Base-by-base conservation (phyloP, 108 stramenopile species). In the Cyclotella cryptica region DNA sequence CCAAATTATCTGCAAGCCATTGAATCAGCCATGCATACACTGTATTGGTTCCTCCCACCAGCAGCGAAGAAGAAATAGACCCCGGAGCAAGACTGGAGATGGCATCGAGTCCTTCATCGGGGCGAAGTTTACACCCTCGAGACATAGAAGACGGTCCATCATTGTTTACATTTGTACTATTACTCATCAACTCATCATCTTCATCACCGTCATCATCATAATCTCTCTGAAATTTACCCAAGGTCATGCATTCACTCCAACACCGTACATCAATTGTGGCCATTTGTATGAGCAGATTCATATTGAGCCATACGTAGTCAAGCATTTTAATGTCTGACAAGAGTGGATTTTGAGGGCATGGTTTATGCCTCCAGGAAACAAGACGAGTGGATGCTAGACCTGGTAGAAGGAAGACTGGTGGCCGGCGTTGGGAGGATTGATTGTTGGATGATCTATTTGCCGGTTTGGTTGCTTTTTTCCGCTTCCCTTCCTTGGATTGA, bases 21-120 rank as follows among this genome's bases (percentile, higher is more conserved):
- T 93, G 90, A 46, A 92, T 92, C 39, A 96, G 69, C 90, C 92
- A 93, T 13, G 93, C 88, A 76, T 93, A 96, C 19, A 96, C 91
- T 11, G 96, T 94, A 66, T 94, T 96, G 15, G 91, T 90, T 0
- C 89, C 88, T 11, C 92, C 96, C 11, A 93, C 85, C 13, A 96
- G 81, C 42, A 92, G 49, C 12, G 85, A 61, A 13, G 85, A 71
- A 9, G 89, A 83, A 40, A 92, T 78, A 11, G 89, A 84, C 46
- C 88, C 90, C 21, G 92, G 91, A 40, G 90, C 86, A 46, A 96
- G 71, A n/a, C 85, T 86, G 10, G 85, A 79, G 55, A 96, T 93
- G 15, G 91, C 88, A 86, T 93, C 92, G 39, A 96, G 66, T 14
- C 95, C 95, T 82, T 93, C 95, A 54, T 92, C 95, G 8, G 92